Evolutionary conservation across 176 grass and related monocot species (phyloP).

Genomic region (Panicum miliaceum): DNA sequence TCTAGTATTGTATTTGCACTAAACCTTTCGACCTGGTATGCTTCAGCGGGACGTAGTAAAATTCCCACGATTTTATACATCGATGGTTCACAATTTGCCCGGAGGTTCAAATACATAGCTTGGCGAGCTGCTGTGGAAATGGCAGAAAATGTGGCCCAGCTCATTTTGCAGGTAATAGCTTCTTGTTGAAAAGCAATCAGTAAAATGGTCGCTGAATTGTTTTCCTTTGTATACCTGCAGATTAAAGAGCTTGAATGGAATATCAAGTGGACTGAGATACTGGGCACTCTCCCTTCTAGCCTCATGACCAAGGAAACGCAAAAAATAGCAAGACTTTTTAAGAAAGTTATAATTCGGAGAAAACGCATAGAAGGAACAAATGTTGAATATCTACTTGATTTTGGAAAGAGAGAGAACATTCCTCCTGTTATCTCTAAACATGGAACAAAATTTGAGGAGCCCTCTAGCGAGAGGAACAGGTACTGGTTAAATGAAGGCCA

Average conservation of each 20-base stretch:
- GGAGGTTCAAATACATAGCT: constrained; percentile 83
- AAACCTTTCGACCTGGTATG: constrained; percentile 45
- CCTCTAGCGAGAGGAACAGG: constrained; percentile 81
- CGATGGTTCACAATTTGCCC: constrained; percentile 81
- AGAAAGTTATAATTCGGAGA: constrained; percentile 92
- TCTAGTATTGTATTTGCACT: constrained; percentile 12
- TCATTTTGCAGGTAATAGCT: constrained; percentile 80
- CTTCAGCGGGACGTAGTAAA: constrained; percentile 82
- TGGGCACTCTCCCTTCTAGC: constrained; percentile 57
- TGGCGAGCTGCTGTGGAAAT: constrained; percentile 94
- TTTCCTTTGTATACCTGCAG: constrained; percentile 54
- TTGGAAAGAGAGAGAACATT: constrained; percentile 86
- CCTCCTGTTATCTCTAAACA: constrained; percentile 88
- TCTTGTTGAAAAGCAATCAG: constrained; percentile 20
- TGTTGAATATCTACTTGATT: constrained; percentile 92
- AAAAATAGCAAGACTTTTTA: constrained; percentile 82
- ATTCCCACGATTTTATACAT: constrained; percentile 86
- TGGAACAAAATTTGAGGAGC: constrained; percentile 76
- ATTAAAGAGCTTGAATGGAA: constrained; percentile 95
- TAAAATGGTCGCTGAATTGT: constrained; percentile 38
- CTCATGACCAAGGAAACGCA: constrained; percentile 82
- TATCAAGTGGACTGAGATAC: constrained; percentile 92
- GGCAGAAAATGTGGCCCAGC: constrained; percentile 70
- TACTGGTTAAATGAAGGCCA: constrained; percentile 89
- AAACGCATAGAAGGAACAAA: constrained; percentile 64